phyloP scores from a whole-genome alignment of 768 basidiomycete species.

The Boletus eberwhitei region DNA sequence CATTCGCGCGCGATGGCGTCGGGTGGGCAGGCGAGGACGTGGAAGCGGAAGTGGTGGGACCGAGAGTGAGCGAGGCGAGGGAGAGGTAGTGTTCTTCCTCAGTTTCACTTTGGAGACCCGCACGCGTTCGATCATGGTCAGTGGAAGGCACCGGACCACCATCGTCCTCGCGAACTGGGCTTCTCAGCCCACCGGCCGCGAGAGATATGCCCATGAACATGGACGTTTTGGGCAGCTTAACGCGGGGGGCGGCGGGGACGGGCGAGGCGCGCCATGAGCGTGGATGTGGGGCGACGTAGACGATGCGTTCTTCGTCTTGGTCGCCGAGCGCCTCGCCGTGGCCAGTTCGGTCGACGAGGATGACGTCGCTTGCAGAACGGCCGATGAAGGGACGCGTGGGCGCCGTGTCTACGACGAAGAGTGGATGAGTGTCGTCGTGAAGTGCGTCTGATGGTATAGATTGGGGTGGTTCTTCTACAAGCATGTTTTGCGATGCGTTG shows the following conservation, averaged over 20 bases:
- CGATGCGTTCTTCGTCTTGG: constrained; percentile 52
- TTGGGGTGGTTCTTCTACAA: neutral
- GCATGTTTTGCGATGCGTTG: neutral
- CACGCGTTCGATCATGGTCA: neutral
- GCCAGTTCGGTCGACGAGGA: constrained; percentile 22
- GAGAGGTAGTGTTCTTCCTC: constrained; percentile 15
- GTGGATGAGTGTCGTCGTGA: neutral
- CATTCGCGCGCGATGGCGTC: constrained; percentile 22
- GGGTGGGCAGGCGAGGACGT: constrained; percentile 13
- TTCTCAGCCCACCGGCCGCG: neutral
- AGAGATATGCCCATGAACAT: constrained; percentile 21
- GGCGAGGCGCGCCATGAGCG: constrained; percentile 31
- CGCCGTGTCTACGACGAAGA: constrained; percentile 41
- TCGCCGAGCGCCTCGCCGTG: constrained; percentile 18
- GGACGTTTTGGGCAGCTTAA: constrained; percentile 21
- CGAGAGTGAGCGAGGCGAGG: constrained; percentile 28
- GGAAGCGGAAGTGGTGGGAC: neutral
- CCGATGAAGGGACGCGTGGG: constrained; percentile 19
- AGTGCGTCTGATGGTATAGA: neutral
- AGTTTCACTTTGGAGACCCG: neutral
- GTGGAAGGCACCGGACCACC: neutral
- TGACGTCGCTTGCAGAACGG: constrained; percentile 19
- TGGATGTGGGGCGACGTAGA: constrained; percentile 76
- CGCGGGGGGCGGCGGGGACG: constrained; percentile 7
- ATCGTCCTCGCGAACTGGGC: constrained; percentile 11